Conservation (phyloP, 2,329 filamentous ascomycete species). For the Pseudogymnoascus sp. region DNA sequence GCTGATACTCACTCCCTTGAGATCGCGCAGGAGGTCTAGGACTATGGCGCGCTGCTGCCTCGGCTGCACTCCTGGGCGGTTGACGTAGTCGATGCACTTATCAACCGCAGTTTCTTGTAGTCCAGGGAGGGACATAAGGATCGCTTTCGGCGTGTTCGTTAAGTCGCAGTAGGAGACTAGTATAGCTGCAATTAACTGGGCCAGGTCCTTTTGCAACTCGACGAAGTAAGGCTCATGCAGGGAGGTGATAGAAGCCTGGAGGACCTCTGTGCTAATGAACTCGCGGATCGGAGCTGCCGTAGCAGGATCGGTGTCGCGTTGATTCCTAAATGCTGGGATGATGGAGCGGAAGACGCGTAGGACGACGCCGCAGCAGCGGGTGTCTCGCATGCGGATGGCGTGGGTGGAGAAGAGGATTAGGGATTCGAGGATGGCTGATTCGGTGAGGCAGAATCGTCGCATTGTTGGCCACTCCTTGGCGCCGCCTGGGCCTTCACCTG, state of each 20-base stretch:
- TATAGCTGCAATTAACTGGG: conserved; percentile 77
- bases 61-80: conserved; percentile 49
- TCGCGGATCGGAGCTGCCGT: conserved; percentile 58
- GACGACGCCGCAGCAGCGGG: conserved; percentile 76
- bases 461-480: conserved; percentile 48
- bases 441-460: conserved; percentile 72
- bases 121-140: conserved; percentile 73
- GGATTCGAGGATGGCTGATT: conserved; percentile 72
- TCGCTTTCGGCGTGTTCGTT: conserved; percentile 60
- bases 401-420: conserved; percentile 88
- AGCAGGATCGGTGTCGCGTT: conserved; percentile 22
- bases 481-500: conserved; percentile 18
- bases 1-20: conserved; percentile 85
- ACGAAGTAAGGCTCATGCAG: conserved; percentile 96
- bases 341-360: conserved; percentile 80
- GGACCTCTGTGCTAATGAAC: conserved; percentile 80
- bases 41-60: conserved; percentile 74
- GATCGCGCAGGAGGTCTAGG: conserved; percentile 72
- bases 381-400: conserved; percentile 81
- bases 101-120: conserved; percentile 62
- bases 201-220: conserved; percentile 87
- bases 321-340: conserved; percentile 59
- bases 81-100: conserved; percentile 50
- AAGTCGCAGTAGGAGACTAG: conserved; percentile 64
- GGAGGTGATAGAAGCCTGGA: conserved; percentile 82